These are phyloP conservation scores for Trypanosoma theileri DNA, from an alignment of 208 protist genomes.

Conservation along the genomic window DNA sequence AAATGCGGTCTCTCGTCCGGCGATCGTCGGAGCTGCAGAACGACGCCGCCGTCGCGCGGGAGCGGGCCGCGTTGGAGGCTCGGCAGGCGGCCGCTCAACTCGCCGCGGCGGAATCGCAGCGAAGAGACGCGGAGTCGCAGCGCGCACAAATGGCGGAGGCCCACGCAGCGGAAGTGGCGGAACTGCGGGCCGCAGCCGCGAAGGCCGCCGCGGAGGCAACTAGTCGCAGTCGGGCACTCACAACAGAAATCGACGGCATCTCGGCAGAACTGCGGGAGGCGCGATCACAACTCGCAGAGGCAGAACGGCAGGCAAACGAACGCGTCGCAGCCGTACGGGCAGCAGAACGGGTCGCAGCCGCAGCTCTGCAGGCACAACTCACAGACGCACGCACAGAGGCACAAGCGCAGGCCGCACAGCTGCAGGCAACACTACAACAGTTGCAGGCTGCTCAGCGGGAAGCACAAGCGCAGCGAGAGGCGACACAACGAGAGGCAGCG, in stretches of 20 bases:
- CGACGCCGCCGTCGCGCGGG: conserved; percentile 66
- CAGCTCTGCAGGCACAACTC: conserved; percentile 47
- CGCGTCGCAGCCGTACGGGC: conserved; percentile 42
- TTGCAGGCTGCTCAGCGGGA: background rate
- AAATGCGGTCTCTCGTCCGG: conserved; percentile 70
- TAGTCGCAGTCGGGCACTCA: conserved; percentile 42
- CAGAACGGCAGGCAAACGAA: conserved; percentile 44
- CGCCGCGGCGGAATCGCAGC: conserved; percentile 29
- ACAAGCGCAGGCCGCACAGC: conserved; percentile 36
- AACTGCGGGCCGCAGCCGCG: conserved; percentile 22
- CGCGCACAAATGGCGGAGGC: too few relatives aligned
- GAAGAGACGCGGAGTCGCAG: too few relatives aligned
- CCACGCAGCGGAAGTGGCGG: conserved; percentile 40
- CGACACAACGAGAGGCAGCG: background rate
- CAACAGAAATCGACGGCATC: conserved; percentile 26
- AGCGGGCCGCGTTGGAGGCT: conserved; percentile 58
- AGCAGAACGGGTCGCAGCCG: conserved; percentile 44
- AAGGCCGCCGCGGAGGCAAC: conserved; percentile 36
- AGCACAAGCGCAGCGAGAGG: too few relatives aligned
- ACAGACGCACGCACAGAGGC: conserved; percentile 40
- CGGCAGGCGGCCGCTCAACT: conserved; percentile 24
- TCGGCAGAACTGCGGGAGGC: conserved; percentile 30
- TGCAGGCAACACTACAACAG: conserved; percentile 36
- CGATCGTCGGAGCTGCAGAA: conserved; percentile 69
- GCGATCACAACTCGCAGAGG: conserved; percentile 26